These are phyloP conservation scores for Sisymbrium altissimum DNA, from an alignment of 345 rosid genomes.

Conservation along the genomic window DNA sequence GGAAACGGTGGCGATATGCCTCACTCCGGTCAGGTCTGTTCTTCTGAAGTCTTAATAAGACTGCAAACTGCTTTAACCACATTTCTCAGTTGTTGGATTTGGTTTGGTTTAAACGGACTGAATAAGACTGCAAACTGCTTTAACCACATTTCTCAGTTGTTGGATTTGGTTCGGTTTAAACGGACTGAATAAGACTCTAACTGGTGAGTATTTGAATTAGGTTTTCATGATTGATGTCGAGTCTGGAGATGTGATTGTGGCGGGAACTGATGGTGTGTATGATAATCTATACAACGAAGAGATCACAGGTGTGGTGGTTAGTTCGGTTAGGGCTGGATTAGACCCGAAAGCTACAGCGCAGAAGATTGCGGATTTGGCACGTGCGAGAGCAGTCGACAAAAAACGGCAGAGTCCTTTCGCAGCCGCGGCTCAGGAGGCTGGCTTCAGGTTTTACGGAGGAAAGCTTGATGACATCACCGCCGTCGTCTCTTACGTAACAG, in stretches of 20 bases:
- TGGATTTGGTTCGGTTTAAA: too few relatives aligned
- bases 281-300: slow-evolving; percentile 89
- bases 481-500: slow-evolving; percentile 68
- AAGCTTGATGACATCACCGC: slow-evolving; percentile 96
- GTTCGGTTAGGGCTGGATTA: slow-evolving; percentile 65
- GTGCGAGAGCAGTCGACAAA: slow-evolving; percentile 67
- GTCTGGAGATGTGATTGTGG: slow-evolving; percentile 77
- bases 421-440: slow-evolving; percentile 88
- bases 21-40: slow-evolving; percentile 81
- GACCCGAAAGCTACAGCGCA: slow-evolving; percentile 70
- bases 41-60: neutral
- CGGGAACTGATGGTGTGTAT: slow-evolving; percentile 95
- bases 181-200: neutral
- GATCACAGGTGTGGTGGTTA: slow-evolving; percentile 71
- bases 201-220: slow-evolving; percentile 29
- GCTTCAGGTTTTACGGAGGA: slow-evolving; percentile 86
- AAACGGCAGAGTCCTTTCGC: slow-evolving; percentile 87
- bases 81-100: neutral
- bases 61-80: neutral
- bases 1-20: slow-evolving; percentile 74
- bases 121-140: neutral
- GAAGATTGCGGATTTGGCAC: slow-evolving; percentile 86
- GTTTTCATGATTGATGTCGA: slow-evolving; percentile 71
- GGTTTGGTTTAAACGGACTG: too few relatives aligned
- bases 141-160: neutral